Evolutionary conservation across 192 early-diverging fungal genomes (phyloP).

Genomic region (Coemansia reversa): DNA sequence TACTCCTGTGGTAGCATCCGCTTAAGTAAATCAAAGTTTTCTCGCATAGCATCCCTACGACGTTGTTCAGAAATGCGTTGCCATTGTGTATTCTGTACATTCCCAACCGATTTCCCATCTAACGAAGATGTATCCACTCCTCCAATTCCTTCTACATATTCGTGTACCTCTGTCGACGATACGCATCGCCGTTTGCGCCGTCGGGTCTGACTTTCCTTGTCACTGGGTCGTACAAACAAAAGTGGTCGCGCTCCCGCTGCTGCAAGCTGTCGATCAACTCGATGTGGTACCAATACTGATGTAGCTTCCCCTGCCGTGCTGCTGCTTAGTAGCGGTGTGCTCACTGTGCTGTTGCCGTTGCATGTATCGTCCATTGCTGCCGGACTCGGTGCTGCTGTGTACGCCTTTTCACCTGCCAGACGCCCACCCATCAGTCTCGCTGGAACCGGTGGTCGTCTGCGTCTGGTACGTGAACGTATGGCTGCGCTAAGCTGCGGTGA

Average conservation of each 20-base stretch:
- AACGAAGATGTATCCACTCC: not conserved
- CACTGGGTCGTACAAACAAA: conserved; percentile 46
- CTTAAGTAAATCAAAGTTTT: conserved; percentile 55
- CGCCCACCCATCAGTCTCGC: not conserved
- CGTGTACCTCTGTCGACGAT: conserved; percentile 12
- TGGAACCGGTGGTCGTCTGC: not conserved
- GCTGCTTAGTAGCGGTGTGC: conserved; percentile 17
- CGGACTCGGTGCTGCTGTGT: conserved; percentile 9
- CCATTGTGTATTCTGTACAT: conserved; percentile 35
- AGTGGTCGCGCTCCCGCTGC: conserved; percentile 40
- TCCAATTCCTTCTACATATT: not conserved
- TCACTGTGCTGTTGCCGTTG: conserved; percentile 7
- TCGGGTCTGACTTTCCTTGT: conserved; percentile 24
- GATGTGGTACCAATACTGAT: conserved; percentile 32
- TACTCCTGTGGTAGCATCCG: conserved; percentile 53
- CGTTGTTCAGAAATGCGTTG: conserved; percentile 54
- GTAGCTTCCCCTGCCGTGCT: not conserved
- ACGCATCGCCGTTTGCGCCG: conserved; percentile 49
- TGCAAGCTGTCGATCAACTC: conserved; percentile 51
- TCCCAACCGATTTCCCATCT: not conserved
- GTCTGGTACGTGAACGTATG: too few species aligned
- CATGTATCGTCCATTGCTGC: conserved; percentile 2
- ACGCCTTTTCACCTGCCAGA: not conserved
- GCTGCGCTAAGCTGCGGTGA: not conserved
- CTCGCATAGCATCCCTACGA: conserved; percentile 52